Evolutionary conservation across 2,329 filamentous ascomycete genomes (phyloP).

Genomic region (Fusarium heterosporum): DNA sequence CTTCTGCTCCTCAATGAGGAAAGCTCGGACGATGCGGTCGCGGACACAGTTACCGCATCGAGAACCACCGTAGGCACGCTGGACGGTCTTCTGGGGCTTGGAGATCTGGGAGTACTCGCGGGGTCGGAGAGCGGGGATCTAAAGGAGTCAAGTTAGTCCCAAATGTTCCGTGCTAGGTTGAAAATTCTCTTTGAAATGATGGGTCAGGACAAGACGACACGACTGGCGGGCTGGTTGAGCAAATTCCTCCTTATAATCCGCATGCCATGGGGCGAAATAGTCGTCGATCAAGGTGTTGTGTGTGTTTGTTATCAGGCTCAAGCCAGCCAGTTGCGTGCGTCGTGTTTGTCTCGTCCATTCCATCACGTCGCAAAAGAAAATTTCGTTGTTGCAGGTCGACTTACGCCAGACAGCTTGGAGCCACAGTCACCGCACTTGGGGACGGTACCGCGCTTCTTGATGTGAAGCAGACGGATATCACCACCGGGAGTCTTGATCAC

Average conservation of each 20-base stretch:
- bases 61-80: constrained; percentile 97
- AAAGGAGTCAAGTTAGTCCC: constrained; percentile 33
- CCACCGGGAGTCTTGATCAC: constrained; percentile 97
- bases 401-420: constrained; percentile 96
- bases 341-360: constrained; percentile 27
- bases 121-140: constrained; percentile 97
- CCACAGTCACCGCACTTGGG: constrained; percentile 99
- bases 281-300: neutral
- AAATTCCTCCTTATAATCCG: neutral
- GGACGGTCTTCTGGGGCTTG: constrained; percentile 99
- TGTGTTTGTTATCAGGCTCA: constrained; percentile 1
- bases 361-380: constrained; percentile 28
- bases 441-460: constrained; percentile 99
- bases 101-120: constrained; percentile 98
- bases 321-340: constrained; percentile 13
- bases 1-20: constrained; percentile 99
- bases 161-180: neutral
- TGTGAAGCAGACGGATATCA: constrained; percentile 94
- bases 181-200: constrained; percentile 23
- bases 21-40: constrained; percentile 96
- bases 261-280: neutral
- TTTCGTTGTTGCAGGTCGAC: constrained; percentile 58
- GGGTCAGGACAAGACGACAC: constrained; percentile 16
- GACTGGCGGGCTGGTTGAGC: neutral
- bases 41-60: constrained; percentile 99